Base-by-base conservation (phyloP, 495 filamentous ascomycete species). In the Neurospora sp. region DNA sequence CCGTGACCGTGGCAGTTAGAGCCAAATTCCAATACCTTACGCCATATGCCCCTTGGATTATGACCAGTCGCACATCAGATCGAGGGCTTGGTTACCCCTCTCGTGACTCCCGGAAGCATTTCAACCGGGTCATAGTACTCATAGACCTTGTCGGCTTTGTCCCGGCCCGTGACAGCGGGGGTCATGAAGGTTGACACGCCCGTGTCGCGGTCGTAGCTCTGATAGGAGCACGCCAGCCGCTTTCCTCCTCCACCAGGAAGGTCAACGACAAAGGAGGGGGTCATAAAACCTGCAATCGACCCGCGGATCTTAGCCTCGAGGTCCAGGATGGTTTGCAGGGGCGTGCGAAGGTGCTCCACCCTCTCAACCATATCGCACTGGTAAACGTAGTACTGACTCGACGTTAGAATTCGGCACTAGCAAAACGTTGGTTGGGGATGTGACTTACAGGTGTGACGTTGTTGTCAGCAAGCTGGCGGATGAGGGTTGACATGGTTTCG, bases 161-260 rank as follows among this genome's bases (percentile, higher is more conserved):
- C 81, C 8, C 77, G 76, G 0, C 82, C 81, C 9, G 77, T 84
- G 7, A 89, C 82, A 6, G 85, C 83, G 3, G 88, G 88, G 7
- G 88, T 86, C 53, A 75, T 83, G 78, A 84, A 90, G 1, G 76
- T 85, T 10, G 83, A 85, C 38, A 85, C 73, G n/a, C 88, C 87
- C 7, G 82, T 85, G 2, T 74, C 68, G 11, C 76, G 80, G 74
- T 88, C 83, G 76, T 90, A 90, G 7, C 78, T 81, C 71, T 85
- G 77, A 75, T 81, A 85, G 8, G 83, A 82, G 44, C 81, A 82
- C 5, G 86, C 86, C 5, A 87, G 82, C 46, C 88, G 83, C 80
- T 90, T 90, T 12, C 88, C 88, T 7, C 88, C 88, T 14, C 88
- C 87, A 7, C 84, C 87, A 3, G 88, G 88, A 31, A 90, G 82